Base-by-base conservation (phyloP, 2,329 filamentous ascomycete species). In the Cordyceps fumosorosea region DNA sequence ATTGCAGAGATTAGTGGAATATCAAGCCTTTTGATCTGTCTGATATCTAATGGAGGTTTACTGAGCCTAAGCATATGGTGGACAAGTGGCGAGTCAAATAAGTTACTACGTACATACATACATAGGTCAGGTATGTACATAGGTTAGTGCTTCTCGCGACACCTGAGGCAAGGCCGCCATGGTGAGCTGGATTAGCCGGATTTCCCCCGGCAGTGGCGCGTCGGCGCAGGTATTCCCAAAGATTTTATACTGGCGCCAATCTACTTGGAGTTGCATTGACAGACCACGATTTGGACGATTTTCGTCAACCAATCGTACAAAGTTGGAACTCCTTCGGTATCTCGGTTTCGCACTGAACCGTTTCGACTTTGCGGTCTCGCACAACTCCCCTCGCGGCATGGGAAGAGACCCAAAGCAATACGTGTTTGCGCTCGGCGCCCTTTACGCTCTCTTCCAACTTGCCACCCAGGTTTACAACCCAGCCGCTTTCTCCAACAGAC, bases 361-460 rank as follows among this genome's bases (percentile, higher is more conserved):
- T 14, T 20, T 29, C 7, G 42, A 18, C 37, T 18, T 55, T 53
- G 58, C 51, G 58, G 32, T 29, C 48, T n/a, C 51, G 50, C 58
- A 56, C 26, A 52, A 12, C 16, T 48, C 40, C 32, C 34, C 22
- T 51, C 47, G 45, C 59, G 71, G 70, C 65, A 76, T 76, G 74
- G 69, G 70, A 69, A 70, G 67, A 68, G 74, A 77, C 69, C 75
- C 76, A 12, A 76, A 74, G 69, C 72, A 71, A 65, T 72, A 71
- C 62, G 67, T 75, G 34, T 63, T 75, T 61, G 67, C 71, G 63
- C 67, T 74, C 66, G 67, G 69, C 53, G 67, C 69, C 64, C 65
- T 73, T 56, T 75, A 74, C 73, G 73, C 71, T 62, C 47, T 76
- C 60, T 75, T 72, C 66, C 74, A 75, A 66, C 69, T 75, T 64